Percentiles rank a stretch among this genome's conserved stretches.
Conservation (phyloP, 495 filamentous ascomycete species). For the Podospora sp. region DNA sequence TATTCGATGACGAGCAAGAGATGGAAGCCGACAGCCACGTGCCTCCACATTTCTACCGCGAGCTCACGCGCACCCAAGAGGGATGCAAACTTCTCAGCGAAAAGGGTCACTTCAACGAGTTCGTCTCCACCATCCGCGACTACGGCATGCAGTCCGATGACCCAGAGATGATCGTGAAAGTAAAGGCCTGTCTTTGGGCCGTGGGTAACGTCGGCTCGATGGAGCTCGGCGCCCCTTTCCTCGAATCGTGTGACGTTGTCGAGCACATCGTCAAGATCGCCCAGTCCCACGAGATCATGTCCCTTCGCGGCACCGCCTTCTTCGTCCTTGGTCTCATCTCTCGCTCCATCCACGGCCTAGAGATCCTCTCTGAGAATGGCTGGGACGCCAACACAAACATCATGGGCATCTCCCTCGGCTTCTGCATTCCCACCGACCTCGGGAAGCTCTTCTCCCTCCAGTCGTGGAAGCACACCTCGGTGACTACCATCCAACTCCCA, state of each 20-base stretch:
- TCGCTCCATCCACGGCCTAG: constrained; percentile 85
- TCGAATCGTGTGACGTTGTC: constrained; percentile 85
- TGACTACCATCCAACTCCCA: constrained; percentile 44
- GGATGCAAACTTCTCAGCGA: constrained; percentile 87
- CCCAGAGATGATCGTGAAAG: constrained; percentile 82
- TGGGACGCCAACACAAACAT: constrained; percentile 91
- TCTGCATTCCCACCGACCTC: constrained; percentile 81
- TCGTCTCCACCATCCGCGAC: constrained; percentile 83
- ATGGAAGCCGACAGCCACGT: constrained; percentile 61
- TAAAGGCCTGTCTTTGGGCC: constrained; percentile 97
- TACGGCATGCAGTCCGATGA: constrained; percentile 82
- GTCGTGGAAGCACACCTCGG: constrained; percentile 51
- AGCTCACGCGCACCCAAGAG: constrained; percentile 88
- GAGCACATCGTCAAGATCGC: constrained; percentile 84
- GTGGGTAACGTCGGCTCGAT: constrained; percentile 98
- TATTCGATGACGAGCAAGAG: constrained; percentile 57
- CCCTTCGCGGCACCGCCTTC: constrained; percentile 91
- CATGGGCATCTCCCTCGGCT: constrained; percentile 79
- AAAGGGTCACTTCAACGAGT: constrained; percentile 95
- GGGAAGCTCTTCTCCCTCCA: constrained; percentile 67
- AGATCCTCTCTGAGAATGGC: constrained; percentile 80
- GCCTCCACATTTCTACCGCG: constrained; percentile 95
- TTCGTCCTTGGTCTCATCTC: constrained; percentile 94
- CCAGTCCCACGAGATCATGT: constrained; percentile 82
- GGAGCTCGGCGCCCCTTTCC: constrained; percentile 92